These are phyloP conservation scores for Phialocephala subalpina DNA, from an alignment of 2,329 filamentous ascomycete species.

Conservation along the genomic window DNA sequence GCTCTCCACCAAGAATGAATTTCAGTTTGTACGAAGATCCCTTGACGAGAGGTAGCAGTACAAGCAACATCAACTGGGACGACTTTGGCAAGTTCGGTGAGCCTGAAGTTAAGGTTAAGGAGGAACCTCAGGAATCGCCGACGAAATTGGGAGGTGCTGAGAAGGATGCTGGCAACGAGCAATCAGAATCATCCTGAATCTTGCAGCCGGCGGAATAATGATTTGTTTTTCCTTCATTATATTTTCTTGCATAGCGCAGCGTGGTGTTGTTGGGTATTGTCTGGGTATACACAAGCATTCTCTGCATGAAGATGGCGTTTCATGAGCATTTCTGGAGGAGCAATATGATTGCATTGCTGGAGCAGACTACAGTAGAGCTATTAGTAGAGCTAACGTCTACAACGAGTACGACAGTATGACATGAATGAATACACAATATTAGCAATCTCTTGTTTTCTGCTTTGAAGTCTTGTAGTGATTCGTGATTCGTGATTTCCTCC, in stretches of 20 bases:
- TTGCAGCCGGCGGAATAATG: neutral
- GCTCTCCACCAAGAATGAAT: slow-evolving; percentile 49
- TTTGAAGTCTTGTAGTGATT: neutral
- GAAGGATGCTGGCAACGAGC: slow-evolving; percentile 15
- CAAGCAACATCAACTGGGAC: slow-evolving; percentile 37
- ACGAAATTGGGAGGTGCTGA: slow-evolving; percentile 17
- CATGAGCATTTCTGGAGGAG: slow-evolving; percentile 26
- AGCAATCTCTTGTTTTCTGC: neutral
- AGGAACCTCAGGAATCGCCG: slow-evolving; percentile 33
- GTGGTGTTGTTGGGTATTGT: slow-evolving; percentile 24
- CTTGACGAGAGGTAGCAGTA: slow-evolving; percentile 17
- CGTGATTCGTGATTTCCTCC: neutral
- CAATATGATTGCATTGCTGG: slow-evolving; percentile 2
- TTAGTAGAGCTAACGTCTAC: neutral
- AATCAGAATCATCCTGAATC: neutral
- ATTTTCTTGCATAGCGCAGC: slow-evolving; percentile 37
- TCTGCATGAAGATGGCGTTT: slow-evolving; percentile 24
- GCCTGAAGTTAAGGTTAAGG: slow-evolving; percentile 30
- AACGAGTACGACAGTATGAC: neutral
- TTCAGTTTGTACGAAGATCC: slow-evolving; percentile 46
- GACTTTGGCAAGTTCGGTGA: slow-evolving; percentile 35
- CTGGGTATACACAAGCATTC: slow-evolving; percentile 15
- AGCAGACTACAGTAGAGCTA: neutral
- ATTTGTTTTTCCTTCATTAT: slow-evolving; percentile 17
- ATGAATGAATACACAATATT: neutral